Base-by-base conservation (phyloP, 2,329 filamentous ascomycete species). In the Fusarium neocosmosporiellum region DNA sequence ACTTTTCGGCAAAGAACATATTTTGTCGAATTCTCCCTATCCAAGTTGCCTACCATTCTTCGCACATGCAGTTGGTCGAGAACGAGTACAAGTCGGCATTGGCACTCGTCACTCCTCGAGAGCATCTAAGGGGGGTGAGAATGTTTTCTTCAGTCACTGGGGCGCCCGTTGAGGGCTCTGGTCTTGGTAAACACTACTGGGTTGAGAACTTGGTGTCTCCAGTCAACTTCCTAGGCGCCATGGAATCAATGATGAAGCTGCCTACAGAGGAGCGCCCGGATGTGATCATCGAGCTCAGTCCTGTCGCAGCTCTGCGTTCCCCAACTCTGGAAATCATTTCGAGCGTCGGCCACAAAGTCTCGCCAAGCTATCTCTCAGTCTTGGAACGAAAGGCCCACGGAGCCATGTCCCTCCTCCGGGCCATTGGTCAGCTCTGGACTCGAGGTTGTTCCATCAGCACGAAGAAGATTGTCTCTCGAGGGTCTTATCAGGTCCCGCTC, bases 71-170 rank as follows among this genome's bases (percentile, higher is more conserved):
- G 22, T 65, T 79, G 1, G 78, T 85, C 5, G 79, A 80, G 37
- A 72, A 79, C 1, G 78, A 79, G n/a, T 86, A 86, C 66, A 67
- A 69, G 8, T 68, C 75, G 3, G 69, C 74, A 7, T 68, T 85
- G 9, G 37, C 55, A 7, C 57, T 67, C 4, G 66, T 84, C 18
- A 33, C 77, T 8, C 67, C 70, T 6, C 57, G 53, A 5, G 22
- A 72, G 13, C 55, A 60, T 37, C 39, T 43, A 41, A 70, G 48
- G 31, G 67, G 43, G 34, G 75, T 62, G 16, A 63, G 41, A n/a
- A 86, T 87, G 81, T 80, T 84, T 65, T 87, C 85, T 0, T 83
- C 84, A 0, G 81, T 86, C 14, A 81, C 79, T 13, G 81, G 83
- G 7, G 33, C 65, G 18, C 41, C 60, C 11, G 64, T 81, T n/a